A percentile compares a stretch with the other conserved stretches of the same genome.
Conservation (phyloP, 2,329 filamentous ascomycete species). For the Arachnomyces sp. region DNA sequence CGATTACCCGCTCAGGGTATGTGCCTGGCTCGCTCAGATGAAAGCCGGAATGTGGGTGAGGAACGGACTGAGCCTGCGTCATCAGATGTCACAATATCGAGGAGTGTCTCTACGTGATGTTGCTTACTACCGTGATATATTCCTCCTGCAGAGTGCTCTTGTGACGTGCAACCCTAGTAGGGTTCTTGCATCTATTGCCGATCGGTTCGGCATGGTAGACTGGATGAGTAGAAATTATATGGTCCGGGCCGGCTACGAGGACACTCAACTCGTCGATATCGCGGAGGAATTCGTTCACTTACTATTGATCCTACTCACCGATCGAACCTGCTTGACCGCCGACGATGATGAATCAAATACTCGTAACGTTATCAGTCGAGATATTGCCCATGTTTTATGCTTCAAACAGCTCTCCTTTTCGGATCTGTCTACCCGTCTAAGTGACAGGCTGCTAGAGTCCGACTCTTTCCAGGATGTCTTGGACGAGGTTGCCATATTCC, state of each 20-base stretch:
- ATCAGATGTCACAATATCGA: constrained; percentile 90
- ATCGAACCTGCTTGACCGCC: constrained; percentile 64
- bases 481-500: constrained; percentile 81
- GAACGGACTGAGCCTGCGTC: constrained; percentile 89
- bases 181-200: constrained; percentile 80
- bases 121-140: constrained; percentile 89
- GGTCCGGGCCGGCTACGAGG: constrained; percentile 69
- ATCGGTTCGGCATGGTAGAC: constrained; percentile 78
- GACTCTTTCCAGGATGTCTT: constrained; percentile 81
- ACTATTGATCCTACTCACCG: constrained; percentile 81
- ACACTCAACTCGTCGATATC: constrained; percentile 80
- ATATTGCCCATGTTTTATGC: constrained; percentile 88
- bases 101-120: constrained; percentile 85
- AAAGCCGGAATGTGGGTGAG: constrained; percentile 98
- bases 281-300: constrained; percentile 95
- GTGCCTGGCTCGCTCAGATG: constrained; percentile 95
- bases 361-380: constrained; percentile 68
- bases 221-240: constrained; percentile 84
- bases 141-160: constrained; percentile 83
- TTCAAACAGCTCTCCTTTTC: constrained; percentile 96
- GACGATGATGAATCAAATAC: constrained; percentile 44
- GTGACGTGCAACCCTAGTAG: constrained; percentile 76
- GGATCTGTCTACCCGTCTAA: constrained; percentile 76
- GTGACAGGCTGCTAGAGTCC: constrained; percentile 81
- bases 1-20: constrained; percentile 87